Evolutionary conservation across 129 eudicot genomes (phyloP).

Genomic region (Calendula officinalis): DNA sequence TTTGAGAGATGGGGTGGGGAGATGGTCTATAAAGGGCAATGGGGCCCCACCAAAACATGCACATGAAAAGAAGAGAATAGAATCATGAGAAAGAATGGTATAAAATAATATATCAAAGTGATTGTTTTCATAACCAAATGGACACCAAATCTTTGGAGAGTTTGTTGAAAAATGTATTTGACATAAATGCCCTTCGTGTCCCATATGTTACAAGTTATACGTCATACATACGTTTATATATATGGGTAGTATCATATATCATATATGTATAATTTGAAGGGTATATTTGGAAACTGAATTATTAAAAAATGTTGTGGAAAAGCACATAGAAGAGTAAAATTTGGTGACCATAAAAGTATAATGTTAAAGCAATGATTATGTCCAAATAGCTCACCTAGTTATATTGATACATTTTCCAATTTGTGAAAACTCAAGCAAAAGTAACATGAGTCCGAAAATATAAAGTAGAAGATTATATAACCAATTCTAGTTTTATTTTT

Average conservation of each 20-base stretch:
- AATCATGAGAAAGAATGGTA: constrained; percentile 34
- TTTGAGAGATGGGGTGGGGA: constrained; percentile 3
- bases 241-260: not conserved
- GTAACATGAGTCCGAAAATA: no score
- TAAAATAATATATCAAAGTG: constrained; percentile 21
- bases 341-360: constrained; percentile 29
- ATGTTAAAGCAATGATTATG: constrained; percentile 45
- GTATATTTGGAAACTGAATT: constrained; percentile 2
- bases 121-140: constrained; percentile 33
- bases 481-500: not conserved
- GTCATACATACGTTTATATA: not conserved
- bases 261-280: constrained; percentile 7
- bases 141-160: constrained; percentile 38
- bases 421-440: not conserved
- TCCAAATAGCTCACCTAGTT: constrained; percentile 24
- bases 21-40: constrained; percentile 26
- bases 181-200: constrained; percentile 16
- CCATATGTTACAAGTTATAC: constrained; percentile 7
- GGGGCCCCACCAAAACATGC: constrained; percentile 34
- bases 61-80: constrained; percentile 36
- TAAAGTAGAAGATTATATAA: not conserved
- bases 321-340: constrained; percentile 3
- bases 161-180: constrained; percentile 9
- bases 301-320: not conserved
- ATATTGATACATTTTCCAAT: not conserved